These are phyloP conservation scores for Aphanomyces astaci DNA, from an alignment of 352 stramenopile species.

Conservation along the genomic window DNA sequence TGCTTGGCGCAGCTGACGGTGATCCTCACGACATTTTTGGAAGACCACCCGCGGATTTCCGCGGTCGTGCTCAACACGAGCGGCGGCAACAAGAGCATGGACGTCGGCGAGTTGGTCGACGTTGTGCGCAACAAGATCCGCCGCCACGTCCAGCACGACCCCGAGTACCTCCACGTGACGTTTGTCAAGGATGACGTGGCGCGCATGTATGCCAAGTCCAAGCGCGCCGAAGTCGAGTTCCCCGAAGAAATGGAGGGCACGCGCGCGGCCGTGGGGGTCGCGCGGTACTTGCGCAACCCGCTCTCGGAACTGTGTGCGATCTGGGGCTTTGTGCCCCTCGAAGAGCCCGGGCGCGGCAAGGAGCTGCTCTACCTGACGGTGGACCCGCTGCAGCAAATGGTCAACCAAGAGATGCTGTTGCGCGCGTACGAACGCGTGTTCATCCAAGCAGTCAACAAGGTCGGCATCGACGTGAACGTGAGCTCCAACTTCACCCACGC, in stretches of 20 bases:
- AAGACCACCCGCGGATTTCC: slow-evolving; percentile 70
- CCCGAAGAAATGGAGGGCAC: slow-evolving; percentile 74
- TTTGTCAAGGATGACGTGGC: slow-evolving; percentile 85
- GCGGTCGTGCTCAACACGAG: slow-evolving; percentile 85
- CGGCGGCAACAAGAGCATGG: slow-evolving; percentile 84
- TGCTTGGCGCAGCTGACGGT: slow-evolving; percentile 6
- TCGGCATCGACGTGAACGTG: slow-evolving; percentile 82
- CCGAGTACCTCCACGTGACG: slow-evolving; percentile 80
- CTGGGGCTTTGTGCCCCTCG: slow-evolving; percentile 74
- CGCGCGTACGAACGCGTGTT: slow-evolving; percentile 84
- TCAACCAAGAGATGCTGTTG: slow-evolving; percentile 78
- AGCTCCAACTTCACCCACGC: slow-evolving; percentile 84
- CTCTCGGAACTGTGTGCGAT: slow-evolving; percentile 77
- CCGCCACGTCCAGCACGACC: slow-evolving; percentile 59
- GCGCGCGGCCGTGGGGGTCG: slow-evolving; percentile 67
- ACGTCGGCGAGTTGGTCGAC: slow-evolving; percentile 83
- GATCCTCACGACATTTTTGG: slow-evolving; percentile 64
- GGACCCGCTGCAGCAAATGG: slow-evolving; percentile 75
- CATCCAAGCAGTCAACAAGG: slow-evolving; percentile 79
- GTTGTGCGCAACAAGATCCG: slow-evolving; percentile 66
- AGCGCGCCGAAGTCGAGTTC: slow-evolving; percentile 75
- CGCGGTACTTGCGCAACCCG: slow-evolving; percentile 76
- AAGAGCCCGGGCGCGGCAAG: slow-evolving; percentile 66
- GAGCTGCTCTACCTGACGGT: slow-evolving; percentile 83
- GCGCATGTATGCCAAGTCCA: slow-evolving; percentile 83